A percentile compares a stretch with the other conserved stretches of the same genome.
Conservation (phyloP, 768 basidiomycete genomes). For the Boletus rex-veris region DNA sequence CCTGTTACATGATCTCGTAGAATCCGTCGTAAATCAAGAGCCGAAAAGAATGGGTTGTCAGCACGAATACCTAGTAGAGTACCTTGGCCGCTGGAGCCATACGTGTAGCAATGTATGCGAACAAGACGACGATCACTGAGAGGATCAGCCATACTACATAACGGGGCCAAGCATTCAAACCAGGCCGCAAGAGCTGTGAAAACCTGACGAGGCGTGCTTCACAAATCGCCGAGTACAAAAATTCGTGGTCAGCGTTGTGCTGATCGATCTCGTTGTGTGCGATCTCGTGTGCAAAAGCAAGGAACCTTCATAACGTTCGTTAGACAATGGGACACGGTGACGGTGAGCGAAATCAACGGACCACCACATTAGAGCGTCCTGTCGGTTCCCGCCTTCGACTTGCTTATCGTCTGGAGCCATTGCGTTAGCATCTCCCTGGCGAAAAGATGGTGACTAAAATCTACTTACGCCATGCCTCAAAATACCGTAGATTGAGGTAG, state of each 20-base stretch:
- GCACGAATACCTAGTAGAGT: no score
- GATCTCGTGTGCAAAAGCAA: constrained; percentile 85
- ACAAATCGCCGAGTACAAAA: constrained; percentile 85
- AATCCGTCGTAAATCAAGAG: no score
- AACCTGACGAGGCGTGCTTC: constrained; percentile 53
- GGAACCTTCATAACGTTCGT: constrained; percentile 48
- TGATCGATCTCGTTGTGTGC: constrained; percentile 81
- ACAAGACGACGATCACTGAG: neutral
- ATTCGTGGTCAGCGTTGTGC: constrained; percentile 87
- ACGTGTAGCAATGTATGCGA: neutral
- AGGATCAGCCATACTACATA: neutral
- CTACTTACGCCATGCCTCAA: constrained; percentile 54
- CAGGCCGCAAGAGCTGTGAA: constrained; percentile 14
- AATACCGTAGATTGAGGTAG: constrained; percentile 65
- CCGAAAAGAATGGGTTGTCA: no score
- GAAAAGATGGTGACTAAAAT: neutral
- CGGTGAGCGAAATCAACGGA: neutral
- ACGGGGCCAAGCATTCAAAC: neutral
- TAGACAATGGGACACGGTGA: neutral
- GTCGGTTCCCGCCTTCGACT: neutral
- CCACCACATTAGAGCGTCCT: neutral
- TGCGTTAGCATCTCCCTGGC: neutral
- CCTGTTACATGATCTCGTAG: no score
- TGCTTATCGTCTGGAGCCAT: neutral
- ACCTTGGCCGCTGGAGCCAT: neutral